Percentiles rank a stretch among this genome's conserved stretches.
These are phyloP conservation scores for Aspergillus sp. DNA, from an alignment of 2,329 filamentous ascomycete species.

Conservation along the genomic window DNA sequence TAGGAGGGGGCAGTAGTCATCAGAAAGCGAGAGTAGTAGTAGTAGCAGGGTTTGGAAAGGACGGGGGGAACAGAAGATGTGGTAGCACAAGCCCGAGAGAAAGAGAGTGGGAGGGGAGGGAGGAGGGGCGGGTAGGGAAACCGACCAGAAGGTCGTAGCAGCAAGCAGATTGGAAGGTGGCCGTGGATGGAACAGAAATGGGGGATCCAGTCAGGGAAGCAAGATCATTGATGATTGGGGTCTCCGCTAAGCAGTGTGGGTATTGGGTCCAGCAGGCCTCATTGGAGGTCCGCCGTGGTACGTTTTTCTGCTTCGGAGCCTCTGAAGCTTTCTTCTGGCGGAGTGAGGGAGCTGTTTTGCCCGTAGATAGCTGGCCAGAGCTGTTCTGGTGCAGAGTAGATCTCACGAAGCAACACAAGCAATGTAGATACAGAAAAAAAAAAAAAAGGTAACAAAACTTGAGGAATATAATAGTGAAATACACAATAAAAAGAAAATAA, in stretches of 20 bases:
- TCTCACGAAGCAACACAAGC: background rate
- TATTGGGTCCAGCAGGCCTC: conserved; percentile 24
- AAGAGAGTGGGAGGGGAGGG: conserved; percentile 21
- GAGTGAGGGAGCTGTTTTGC: conserved; percentile 10
- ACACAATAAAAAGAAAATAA: too few species aligned
- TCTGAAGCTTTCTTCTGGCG: conserved; percentile 16
- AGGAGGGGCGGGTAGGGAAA: conserved; percentile 28
- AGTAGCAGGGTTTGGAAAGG: background rate
- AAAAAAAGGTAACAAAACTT: background rate
- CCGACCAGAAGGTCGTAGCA: conserved; percentile 16
- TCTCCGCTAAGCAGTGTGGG: conserved; percentile 17
- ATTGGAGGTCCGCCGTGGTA: conserved; percentile 23
- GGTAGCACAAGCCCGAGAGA: conserved; percentile 8
- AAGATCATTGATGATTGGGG: conserved; percentile 5
- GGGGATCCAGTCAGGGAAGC: conserved; percentile 5
- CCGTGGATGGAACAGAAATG: background rate
- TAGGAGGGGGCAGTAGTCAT: conserved; percentile 6
- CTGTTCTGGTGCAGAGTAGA: background rate
- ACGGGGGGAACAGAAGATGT: background rate
- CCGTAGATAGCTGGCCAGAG: background rate
- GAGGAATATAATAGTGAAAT: background rate
- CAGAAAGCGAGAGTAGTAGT: background rate
- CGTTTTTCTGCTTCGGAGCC: conserved; percentile 14
- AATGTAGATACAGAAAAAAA: background rate
- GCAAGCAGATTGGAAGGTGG: background rate